These are phyloP conservation scores for Thyridium curvatum DNA, from an alignment of 2,329 filamentous ascomycete species.

Conservation along the genomic window DNA sequence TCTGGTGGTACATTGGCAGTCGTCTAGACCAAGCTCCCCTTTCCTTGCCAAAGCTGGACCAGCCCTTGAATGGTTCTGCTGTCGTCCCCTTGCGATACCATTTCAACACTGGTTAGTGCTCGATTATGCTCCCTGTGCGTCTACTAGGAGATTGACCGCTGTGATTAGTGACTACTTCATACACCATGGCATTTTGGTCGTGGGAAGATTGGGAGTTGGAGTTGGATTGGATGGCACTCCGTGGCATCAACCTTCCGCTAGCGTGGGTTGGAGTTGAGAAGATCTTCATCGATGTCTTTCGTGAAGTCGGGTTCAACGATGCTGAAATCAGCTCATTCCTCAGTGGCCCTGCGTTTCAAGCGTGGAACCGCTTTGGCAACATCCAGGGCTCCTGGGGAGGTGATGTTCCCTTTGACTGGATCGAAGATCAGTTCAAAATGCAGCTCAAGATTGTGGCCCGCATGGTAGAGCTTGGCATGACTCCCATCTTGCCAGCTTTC, in stretches of 20 bases:
- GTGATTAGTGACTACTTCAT: constrained; percentile 40
- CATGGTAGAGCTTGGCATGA: constrained; percentile 47
- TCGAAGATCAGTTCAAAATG: constrained; percentile 38
- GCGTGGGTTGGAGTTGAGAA: constrained; percentile 47
- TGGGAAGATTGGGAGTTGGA: constrained; percentile 47
- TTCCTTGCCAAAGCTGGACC: constrained; percentile 19
- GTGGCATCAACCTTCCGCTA: constrained; percentile 43
- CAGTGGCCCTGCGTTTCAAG: constrained; percentile 42
- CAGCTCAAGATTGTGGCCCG: constrained; percentile 40
- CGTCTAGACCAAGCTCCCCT: constrained; percentile 24
- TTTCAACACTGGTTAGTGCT: constrained; percentile 37
- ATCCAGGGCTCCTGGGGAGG: constrained; percentile 44
- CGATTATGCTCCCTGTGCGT: not conserved
- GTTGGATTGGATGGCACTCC: constrained; percentile 45
- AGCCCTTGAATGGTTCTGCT: constrained; percentile 29
- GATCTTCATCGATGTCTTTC: constrained; percentile 40
- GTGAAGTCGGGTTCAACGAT: constrained; percentile 34
- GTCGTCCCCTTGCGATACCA: constrained; percentile 26
- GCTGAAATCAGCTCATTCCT: constrained; percentile 38
- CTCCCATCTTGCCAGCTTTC: constrained; percentile 42
- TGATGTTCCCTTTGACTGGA: constrained; percentile 35
- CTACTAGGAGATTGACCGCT: not conserved
- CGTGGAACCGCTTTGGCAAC: constrained; percentile 50
- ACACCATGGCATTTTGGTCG: constrained; percentile 42
- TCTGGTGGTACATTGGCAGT: constrained; percentile 40